phyloP scores from a whole-genome alignment of 1,284 basidiomycete genomes.

The Quambalaria eucalypti region DNA sequence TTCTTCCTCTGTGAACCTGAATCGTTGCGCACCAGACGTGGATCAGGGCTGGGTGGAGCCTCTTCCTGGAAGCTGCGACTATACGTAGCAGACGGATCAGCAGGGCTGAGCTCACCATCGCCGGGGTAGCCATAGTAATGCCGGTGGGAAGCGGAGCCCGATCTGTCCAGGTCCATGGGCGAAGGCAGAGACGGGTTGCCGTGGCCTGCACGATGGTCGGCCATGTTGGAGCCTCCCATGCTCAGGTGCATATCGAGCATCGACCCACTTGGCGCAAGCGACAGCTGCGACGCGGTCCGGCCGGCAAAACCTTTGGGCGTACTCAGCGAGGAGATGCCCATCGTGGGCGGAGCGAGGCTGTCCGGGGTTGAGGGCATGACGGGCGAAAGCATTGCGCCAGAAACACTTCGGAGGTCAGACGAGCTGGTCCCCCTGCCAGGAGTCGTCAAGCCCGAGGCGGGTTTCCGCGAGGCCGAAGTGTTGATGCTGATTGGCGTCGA shows the following conservation, averaged over 20 bases:
- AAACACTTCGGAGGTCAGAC: conserved; percentile 7
- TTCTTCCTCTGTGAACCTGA: conserved; percentile 14
- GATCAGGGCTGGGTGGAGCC: neutral
- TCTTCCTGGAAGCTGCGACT: conserved; percentile 1
- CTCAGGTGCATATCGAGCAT: conserved; percentile 50
- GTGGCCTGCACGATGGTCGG: conserved; percentile 29
- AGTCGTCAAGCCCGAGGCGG: neutral
- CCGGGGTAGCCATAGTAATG: conserved; percentile 34
- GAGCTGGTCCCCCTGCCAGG: conserved; percentile 6
- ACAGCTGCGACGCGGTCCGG: conserved; percentile 25
- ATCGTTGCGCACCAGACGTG: too few species aligned
- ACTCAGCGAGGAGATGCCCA: conserved; percentile 11
- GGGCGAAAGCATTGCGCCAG: conserved; percentile 11
- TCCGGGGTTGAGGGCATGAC: conserved; percentile 10
- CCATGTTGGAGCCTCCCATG: conserved; percentile 19
- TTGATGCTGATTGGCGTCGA: neutral
- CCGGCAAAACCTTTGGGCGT: neutral
- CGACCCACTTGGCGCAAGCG: conserved; percentile 46
- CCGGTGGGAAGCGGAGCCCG: conserved; percentile 14
- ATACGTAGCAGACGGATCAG: neutral
- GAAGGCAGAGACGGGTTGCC: conserved; percentile 19
- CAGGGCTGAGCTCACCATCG: conserved; percentile 15
- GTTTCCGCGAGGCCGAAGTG: conserved; percentile 4
- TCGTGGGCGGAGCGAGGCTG: conserved; percentile 27
- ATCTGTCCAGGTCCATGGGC: conserved; percentile 18